Conservation (phyloP, 768 basidiomycete genomes). For the Xerocomellus chrysenteron region DNA sequence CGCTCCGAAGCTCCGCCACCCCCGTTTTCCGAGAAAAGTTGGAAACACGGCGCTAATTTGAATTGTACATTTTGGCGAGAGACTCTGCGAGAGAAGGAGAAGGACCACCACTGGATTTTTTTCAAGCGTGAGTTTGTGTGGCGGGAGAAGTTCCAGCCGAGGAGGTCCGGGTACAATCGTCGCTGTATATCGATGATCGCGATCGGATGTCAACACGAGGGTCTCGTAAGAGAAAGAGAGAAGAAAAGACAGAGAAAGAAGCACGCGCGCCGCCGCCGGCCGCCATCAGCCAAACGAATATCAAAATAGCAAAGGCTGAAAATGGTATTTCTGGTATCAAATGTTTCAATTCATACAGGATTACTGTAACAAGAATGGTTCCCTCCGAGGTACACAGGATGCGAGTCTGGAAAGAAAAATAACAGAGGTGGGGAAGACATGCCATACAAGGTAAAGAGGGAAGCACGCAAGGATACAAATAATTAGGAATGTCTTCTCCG, state of each 20-base stretch:
- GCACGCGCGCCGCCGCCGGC: slow-evolving; percentile 1
- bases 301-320: slow-evolving; percentile 3
- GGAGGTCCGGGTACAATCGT: slow-evolving; percentile 2
- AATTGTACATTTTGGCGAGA: background rate
- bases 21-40: background rate
- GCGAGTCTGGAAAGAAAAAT: slow-evolving; percentile 12
- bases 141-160: slow-evolving; percentile 6
- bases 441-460: slow-evolving; percentile 14
- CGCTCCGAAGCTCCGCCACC: slow-evolving; percentile 8
- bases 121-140: background rate
- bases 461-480: slow-evolving; percentile 4
- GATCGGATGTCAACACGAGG: slow-evolving; percentile 1
- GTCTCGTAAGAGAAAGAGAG: slow-evolving; percentile 6
- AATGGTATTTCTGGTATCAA: slow-evolving; percentile 16
- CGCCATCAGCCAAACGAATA: slow-evolving; percentile 9
- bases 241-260: background rate
- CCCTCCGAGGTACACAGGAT: slow-evolving; percentile 7
- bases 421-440: slow-evolving; percentile 1
- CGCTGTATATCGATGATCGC: slow-evolving; percentile 5
- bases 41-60: background rate
- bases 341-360: slow-evolving; percentile 22
- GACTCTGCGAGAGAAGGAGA: too few relatives aligned
- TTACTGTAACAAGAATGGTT: slow-evolving; percentile 18
- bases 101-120: too few relatives aligned
- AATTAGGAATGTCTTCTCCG: slow-evolving; percentile 24